Evolutionary conservation across 2,329 filamentous ascomycete genomes (phyloP).

Genomic region (Hymenoscyphus fructigenus): DNA sequence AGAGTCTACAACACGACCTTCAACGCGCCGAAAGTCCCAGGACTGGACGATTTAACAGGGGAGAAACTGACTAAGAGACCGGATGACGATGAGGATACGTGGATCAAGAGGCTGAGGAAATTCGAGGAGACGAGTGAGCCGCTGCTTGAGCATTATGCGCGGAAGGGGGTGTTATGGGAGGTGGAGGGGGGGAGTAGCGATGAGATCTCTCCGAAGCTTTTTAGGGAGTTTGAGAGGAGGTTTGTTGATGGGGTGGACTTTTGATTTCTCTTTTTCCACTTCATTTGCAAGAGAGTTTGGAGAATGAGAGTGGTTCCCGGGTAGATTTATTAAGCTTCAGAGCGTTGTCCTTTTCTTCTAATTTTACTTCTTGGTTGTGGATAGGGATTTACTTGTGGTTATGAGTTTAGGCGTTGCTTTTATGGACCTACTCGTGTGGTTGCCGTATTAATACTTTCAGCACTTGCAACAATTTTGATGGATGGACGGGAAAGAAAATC

Average conservation of each 20-base stretch:
- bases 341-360: background rate
- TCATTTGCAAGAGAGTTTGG: background rate
- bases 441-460: no score
- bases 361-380: background rate
- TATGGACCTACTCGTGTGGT: no score
- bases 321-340: conserved; percentile 9
- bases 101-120: conserved; percentile 74
- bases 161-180: conserved; percentile 79
- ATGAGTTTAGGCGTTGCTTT: background rate
- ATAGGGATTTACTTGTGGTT: conserved; percentile 1
- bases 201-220: conserved; percentile 90
- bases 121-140: conserved; percentile 87
- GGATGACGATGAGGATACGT: conserved; percentile 86
- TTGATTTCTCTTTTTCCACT: background rate
- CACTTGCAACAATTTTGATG: no score
- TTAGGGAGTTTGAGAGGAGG: conserved; percentile 74
- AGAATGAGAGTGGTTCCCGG: background rate
- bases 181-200: conserved; percentile 88
- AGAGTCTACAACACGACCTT: conserved; percentile 95
- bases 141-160: conserved; percentile 84
- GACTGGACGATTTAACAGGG: conserved; percentile 87
- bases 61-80: conserved; percentile 78
- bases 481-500: no score
- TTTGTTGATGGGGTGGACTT: conserved; percentile 50
- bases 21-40: conserved; percentile 77